phyloP scores from a whole-genome alignment of 495 filamentous ascomycete genomes.

The Oidiodendron maius region DNA sequence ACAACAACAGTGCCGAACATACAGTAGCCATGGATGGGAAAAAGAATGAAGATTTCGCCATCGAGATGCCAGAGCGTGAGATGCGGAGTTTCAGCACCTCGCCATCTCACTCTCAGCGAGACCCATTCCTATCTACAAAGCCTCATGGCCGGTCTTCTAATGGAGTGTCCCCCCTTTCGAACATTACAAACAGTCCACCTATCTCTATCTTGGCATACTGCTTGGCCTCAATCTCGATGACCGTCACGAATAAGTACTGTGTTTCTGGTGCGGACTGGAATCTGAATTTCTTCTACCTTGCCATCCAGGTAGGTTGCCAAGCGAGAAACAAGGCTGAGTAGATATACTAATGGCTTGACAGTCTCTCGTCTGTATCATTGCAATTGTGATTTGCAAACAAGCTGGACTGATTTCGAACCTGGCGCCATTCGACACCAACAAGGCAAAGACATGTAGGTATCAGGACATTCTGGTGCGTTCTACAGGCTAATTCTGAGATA shows the following conservation, averaged over 20 bases:
- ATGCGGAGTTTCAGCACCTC: slow-evolving; percentile 49
- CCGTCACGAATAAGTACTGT: slow-evolving; percentile 98
- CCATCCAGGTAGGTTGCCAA: slow-evolving; percentile 68
- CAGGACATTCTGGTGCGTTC: neutral
- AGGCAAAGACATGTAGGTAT: slow-evolving; percentile 84
- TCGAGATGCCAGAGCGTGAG: slow-evolving; percentile 66
- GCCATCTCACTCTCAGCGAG: slow-evolving; percentile 37
- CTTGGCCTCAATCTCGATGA: slow-evolving; percentile 94
- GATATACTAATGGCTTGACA: slow-evolving; percentile 27
- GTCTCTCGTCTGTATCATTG: slow-evolving; percentile 86
- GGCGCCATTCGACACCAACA: slow-evolving; percentile 76
- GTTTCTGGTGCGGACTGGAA: slow-evolving; percentile 89
- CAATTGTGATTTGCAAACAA: slow-evolving; percentile 81
- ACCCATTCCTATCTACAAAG: neutral
- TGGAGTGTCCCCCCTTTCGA: slow-evolving; percentile 22
- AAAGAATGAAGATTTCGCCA: slow-evolving; percentile 49
- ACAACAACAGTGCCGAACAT: neutral
- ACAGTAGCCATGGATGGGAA: slow-evolving; percentile 23
- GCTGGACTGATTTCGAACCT: slow-evolving; percentile 81
- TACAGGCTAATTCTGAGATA: slow-evolving; percentile 17
- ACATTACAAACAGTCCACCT: slow-evolving; percentile 64
- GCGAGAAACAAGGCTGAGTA: neutral
- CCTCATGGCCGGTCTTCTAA: too few relatives aligned
- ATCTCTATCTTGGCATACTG: slow-evolving; percentile 88
- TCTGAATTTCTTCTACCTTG: slow-evolving; percentile 91